Base-by-base conservation (phyloP, 1,139 yeast species). In the Hemisphaericaspora xylanilytica region DNA sequence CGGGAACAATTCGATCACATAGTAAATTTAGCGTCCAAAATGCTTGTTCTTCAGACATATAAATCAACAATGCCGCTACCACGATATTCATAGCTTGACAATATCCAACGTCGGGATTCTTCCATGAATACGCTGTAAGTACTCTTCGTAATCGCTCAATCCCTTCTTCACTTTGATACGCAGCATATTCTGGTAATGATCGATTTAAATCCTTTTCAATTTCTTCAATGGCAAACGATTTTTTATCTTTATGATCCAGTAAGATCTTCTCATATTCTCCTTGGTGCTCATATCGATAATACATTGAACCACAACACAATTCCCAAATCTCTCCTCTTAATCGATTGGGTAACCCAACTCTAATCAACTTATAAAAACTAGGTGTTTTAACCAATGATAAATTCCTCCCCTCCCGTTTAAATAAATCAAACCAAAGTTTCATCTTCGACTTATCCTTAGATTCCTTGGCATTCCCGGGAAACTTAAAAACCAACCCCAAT, bases 11-110 rank as follows among this genome's bases (percentile, higher is more conserved):
- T 32, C 80, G 73, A 45, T 89, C 96, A 65, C 97, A 89, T 4
- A 94, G 63, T n/a, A 78, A 75, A 42, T 82, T 78, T 43, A 94
- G 69, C 42, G 94, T 78, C 97, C 97, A 94, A 56, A 89, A 94
- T 0, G 97, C 97, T 61, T 94, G 98, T 49, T 92, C 98, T 59
- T 94, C 98, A 7, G 95, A 85, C 85, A 89, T 90, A 59, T 85
- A 90, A 39, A 94, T 92, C 44, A 94, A 70, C 39, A 94, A 65
- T 0, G 96, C 97, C 1, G 99, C 99, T 1, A 84, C 87, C 6
- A 94, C 97, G 42, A 94, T 94, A 58, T 94, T 94, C 99, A 94
- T 94, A 1, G 98, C 98, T 59, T 94, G 98, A 59, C 99, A 94
- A 61, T 94, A 94, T 0, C 99, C 99, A 16, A 94, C 88, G 38